Conservation (phyloP, 495 filamentous ascomycete species). For the Aspergillus conjunctus region DNA sequence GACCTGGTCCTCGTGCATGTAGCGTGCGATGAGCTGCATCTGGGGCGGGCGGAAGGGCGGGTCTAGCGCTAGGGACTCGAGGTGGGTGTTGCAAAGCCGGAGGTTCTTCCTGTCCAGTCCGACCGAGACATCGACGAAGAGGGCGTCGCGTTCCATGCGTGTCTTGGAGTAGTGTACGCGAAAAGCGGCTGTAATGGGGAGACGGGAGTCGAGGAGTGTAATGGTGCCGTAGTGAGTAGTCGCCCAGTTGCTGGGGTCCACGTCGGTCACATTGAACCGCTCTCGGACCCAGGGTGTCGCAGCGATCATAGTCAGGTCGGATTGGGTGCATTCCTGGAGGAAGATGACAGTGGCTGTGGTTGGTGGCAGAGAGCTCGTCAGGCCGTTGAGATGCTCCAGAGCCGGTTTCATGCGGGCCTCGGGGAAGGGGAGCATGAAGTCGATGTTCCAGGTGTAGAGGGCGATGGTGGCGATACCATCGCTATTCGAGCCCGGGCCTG, state of each 20-base stretch:
- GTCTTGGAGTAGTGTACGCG: slow-evolving; percentile 15
- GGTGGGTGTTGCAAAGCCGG: slow-evolving; percentile 18
- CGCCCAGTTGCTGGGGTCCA: slow-evolving; percentile 9
- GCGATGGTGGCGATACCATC: slow-evolving; percentile 6
- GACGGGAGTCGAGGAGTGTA: neutral
- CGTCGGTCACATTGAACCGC: slow-evolving; percentile 11
- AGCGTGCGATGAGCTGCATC: slow-evolving; percentile 6
- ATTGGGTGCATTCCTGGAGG: slow-evolving; percentile 15
- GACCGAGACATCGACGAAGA: slow-evolving; percentile 15
- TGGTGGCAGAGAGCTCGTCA: neutral
- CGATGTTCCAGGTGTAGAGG: slow-evolving; percentile 18
- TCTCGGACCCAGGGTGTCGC: slow-evolving; percentile 11
- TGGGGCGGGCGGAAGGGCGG: slow-evolving; percentile 14
- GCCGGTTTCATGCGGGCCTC: slow-evolving; percentile 14
- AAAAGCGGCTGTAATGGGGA: slow-evolving; percentile 3
- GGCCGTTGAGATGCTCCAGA: neutral
- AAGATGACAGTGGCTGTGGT: slow-evolving; percentile 8
- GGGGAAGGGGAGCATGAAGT: slow-evolving; percentile 18
- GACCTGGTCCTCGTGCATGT: slow-evolving; percentile 2
- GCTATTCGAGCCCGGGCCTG: neutral
- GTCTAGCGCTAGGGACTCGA: slow-evolving; percentile 14
- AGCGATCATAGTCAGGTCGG: slow-evolving; percentile 11
- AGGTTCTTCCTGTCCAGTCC: neutral
- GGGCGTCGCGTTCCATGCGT: slow-evolving; percentile 18
- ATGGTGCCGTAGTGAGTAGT: slow-evolving; percentile 14